A percentile compares a stretch with the other conserved stretches of the same genome.
Conservation (phyloP, 2,329 filamentous ascomycete genomes). For the Knufia petricola region DNA sequence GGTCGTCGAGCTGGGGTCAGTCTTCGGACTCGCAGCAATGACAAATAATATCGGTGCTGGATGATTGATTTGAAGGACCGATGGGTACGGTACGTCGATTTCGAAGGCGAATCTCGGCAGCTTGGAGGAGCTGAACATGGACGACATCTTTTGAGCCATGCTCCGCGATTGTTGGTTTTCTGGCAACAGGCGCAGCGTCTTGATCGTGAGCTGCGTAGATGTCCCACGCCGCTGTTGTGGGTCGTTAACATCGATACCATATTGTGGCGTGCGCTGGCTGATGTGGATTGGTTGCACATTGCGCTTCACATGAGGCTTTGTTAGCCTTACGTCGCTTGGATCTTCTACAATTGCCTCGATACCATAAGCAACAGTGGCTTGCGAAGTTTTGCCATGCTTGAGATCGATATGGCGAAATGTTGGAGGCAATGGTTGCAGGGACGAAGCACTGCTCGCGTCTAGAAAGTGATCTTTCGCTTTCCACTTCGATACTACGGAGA, state of each 20-base stretch:
- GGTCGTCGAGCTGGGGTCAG: neutral
- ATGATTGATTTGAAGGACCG: conserved; percentile 15
- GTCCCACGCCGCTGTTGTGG: conserved; percentile 9
- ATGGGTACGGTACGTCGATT: conserved; percentile 14
- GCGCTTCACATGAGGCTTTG: conserved; percentile 13
- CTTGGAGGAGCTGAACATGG: conserved; percentile 15
- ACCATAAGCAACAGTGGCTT: conserved; percentile 17
- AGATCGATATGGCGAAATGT: conserved; percentile 8
- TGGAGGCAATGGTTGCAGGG: conserved; percentile 12
- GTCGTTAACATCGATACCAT: conserved; percentile 13
- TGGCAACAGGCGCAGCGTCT: conserved; percentile 17
- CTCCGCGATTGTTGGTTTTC: conserved; percentile 12
- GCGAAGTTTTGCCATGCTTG: conserved; percentile 14
- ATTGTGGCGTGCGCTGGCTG: conserved; percentile 13
- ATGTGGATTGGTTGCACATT: conserved; percentile 12
- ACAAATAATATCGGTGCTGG: conserved; percentile 14
- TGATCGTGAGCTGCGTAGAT: conserved; percentile 13
- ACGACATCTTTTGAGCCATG: conserved; percentile 14
- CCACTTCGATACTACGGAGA: conserved; percentile 15
- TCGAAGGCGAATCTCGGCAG: conserved; percentile 17
- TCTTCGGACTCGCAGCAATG: conserved; percentile 9
- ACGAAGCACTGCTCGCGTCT: conserved; percentile 7
- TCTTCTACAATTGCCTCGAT: conserved; percentile 15
- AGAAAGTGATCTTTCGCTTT: conserved; percentile 14
- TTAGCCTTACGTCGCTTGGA: conserved; percentile 15